Evolutionary conservation across 176 grass and related monocot genomes (phyloP), one percentile per base, ranked within the genome.

Genomic region (Microstegium vimineum): DNA sequence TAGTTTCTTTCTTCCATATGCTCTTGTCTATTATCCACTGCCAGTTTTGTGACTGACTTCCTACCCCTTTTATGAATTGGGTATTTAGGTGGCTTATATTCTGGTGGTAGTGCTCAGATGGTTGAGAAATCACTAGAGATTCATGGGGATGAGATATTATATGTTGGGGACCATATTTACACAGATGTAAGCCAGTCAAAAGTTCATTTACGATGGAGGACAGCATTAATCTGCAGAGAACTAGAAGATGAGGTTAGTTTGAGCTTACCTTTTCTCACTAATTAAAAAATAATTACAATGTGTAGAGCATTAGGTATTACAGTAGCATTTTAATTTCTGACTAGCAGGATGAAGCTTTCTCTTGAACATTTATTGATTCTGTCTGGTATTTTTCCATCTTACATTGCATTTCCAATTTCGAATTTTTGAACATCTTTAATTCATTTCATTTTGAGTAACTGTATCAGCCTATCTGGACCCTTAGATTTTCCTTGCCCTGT

Each of bases 131-230:
- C 88, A 60, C 84, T 98, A 81, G 90, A 94, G 49, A 78, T 94
- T 63, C 90, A 98, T 71, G 95, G 95, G 62, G 95, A 94, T 86
- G 95, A 94, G 71, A 94, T 98, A 83, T 91, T 98, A 86, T 98
- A 98, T 91, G 95, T 98, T 60, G 92, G 95, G 32, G 92, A 98
- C 32, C 95, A 98, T 91, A 98, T 98, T 83, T 98, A 84, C 80
- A 98, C 95, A 68, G 92, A 98, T 79, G 92, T 98, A 75, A 98
- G 95, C 88, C 95, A 98, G 81, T 94, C 95, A 75, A 98, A 98
- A 85, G 92, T 98, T 89, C 92, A 98, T 92, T 87, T 94, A 83
- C 89, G 95, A 86, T 98, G 95, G 95, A 89, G 95, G 43, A 94
- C 95, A 80, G 92, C 95, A 79, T 83, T 98, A 72, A 91, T 98